These are phyloP conservation scores for sunflower (Helianthus annuus) DNA, from an alignment of 129 eudicot genomes.

Conservation along the genomic window HanXRQr2.0-SUNRISE NC_035442.2:81258725-81259224, in stretches of 20 bases:
- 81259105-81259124: no score
- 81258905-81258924: conserved; percentile 4
- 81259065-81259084: no score
- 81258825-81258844: conserved; percentile 65
- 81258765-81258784: conserved; percentile 98
- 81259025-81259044: no score
- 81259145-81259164: background rate
- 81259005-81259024: no score
- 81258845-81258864: conserved; percentile 67
- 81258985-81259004: no score
- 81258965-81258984: no score
- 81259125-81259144: background rate
- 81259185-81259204: background rate
- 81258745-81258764: conserved; percentile 50
- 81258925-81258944: background rate
- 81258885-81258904: conserved; percentile 15
- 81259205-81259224: background rate
- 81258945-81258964: no score
- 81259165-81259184: background rate
- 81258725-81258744: conserved; percentile 2
- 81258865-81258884: conserved; percentile 75
- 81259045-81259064: no score
- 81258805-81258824: conserved; percentile 91
- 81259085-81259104: no score
- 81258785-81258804: conserved; percentile 84